Evolutionary conservation across 352 stramenopile genomes (phyloP).

Genomic region (Phytopythium sindhum): DNA sequence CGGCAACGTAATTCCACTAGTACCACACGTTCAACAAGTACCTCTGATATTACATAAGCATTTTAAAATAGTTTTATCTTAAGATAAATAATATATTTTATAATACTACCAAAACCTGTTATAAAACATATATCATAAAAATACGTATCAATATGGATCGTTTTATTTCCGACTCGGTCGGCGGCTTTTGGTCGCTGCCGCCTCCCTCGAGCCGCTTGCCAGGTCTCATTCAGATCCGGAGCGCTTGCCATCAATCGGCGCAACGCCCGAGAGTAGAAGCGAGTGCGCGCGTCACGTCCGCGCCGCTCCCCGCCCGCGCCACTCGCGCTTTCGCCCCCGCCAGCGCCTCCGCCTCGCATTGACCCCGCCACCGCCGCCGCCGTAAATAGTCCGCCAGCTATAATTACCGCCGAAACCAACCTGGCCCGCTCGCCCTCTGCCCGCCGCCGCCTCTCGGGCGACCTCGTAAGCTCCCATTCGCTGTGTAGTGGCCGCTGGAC

Average conservation of each 20-base stretch:
- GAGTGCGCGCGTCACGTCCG: background rate
- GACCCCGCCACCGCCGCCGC: background rate
- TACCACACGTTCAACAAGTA: background rate
- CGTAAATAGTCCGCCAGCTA: slow-evolving; percentile 1
- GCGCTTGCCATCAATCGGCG: no score
- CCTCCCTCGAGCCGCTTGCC: no score
- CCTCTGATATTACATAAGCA: background rate
- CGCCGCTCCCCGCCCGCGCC: background rate
- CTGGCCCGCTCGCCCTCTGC: slow-evolving; percentile 4
- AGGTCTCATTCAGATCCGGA: no score
- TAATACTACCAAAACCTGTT: background rate
- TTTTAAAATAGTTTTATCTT: background rate
- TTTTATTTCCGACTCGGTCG: no score
- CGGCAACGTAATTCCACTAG: background rate
- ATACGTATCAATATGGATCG: no score
- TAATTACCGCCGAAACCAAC: slow-evolving; percentile 9
- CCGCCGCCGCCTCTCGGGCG: slow-evolving; percentile 11
- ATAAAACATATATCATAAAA: background rate
- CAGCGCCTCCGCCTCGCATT: background rate
- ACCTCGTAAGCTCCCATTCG: slow-evolving; percentile 4
- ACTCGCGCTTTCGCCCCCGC: slow-evolving; percentile 4
- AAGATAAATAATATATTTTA: background rate
- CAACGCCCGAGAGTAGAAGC: background rate
- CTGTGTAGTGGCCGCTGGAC: slow-evolving; percentile 8
- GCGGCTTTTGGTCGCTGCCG: no score